Base-by-base conservation (phyloP, 257 asterid genomes). In the Solanum neorickii region DNA sequence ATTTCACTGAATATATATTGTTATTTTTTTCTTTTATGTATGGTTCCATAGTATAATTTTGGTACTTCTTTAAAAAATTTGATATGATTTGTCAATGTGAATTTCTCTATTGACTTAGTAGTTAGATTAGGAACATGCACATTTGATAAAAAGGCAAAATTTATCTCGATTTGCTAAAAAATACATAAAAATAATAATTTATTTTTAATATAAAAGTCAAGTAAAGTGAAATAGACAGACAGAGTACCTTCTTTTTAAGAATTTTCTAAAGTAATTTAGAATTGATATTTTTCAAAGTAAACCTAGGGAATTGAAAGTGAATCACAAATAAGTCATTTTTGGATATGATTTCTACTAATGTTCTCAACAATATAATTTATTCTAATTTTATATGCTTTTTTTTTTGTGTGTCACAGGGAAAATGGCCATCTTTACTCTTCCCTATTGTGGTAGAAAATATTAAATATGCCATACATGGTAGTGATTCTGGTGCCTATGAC, bases 401-500 rank as follows among this genome's bases (percentile, higher is more conserved):
- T 60, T 60, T 21, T 2, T 52, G 23, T 52, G 4, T 42, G 23
- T 78, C 6, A 16, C 18, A 70, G 99, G 99, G 96, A n/a, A 88
- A 94, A 82, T 80, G 93, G 6, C 93, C 94, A 37, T 93, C 96
- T 35, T 35, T 89, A 10, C 85, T 41, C 18, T 94, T 97, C 84
- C 98, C 98, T 0, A 92, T 97, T 42, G 98, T 93, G 91, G 94
- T 97, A 46, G 90, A 93, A 75, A 93, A 97, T 91, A 94, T 97
- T 76, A 88, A 91, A 5, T 20, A 89, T 82, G 91, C 87, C 65
- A 95, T 93, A 84, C 99, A 96, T 85, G 91, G 92, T 5, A 95
- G 98, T 73, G 98, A 96, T 90, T 91, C 97, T 65, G 98, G 95
- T 72, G 95, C 93, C 69, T 96, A 93, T 56, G 98, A 94, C 90